phyloP scores from a whole-genome alignment of 176 grass and related monocot species.

The Cenchrus purpureus region DNA sequence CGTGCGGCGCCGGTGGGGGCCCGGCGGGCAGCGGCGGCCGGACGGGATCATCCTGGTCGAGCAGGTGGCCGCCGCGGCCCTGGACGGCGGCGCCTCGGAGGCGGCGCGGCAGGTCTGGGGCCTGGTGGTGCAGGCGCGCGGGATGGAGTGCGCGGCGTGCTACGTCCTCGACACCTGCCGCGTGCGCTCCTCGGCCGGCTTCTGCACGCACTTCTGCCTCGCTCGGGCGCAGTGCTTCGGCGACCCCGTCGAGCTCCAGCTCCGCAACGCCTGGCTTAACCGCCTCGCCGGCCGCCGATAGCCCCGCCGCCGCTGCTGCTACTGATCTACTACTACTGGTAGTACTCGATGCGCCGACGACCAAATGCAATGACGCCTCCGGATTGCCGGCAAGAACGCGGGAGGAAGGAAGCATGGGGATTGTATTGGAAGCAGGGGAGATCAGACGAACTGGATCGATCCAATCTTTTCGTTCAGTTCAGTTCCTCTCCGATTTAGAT shows the following conservation, averaged over 20 bases:
- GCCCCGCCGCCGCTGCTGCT: not conserved
- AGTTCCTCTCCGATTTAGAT: not conserved
- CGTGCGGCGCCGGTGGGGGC: conserved; percentile 61
- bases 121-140: conserved; percentile 61
- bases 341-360: conserved; percentile 5
- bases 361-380: not conserved
- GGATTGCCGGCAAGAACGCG: conserved; percentile 15
- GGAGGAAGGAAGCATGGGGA: not conserved
- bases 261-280: conserved; percentile 79
- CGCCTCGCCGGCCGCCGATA: conserved; percentile 57
- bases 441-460: not conserved
- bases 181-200: conserved; percentile 68
- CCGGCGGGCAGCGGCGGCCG: conserved; percentile 46
- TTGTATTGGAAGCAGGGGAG: conserved; percentile 8
- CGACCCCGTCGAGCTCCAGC: conserved; percentile 69
- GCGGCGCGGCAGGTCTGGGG: conserved; percentile 45
- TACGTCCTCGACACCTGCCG: conserved; percentile 82
- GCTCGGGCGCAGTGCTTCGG: conserved; percentile 81
- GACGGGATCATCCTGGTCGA: conserved; percentile 88
- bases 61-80: conserved; percentile 43
- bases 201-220: conserved; percentile 94
- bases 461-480: not conserved
- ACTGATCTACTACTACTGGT: not conserved
- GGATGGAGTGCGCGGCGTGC: conserved; percentile 59
- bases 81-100: conserved; percentile 27